A percentile compares a stretch with the other conserved stretches of the same genome.
Conservation (phyloP, 2,329 filamentous ascomycete genomes). For the Orbilia brochopaga region DNA sequence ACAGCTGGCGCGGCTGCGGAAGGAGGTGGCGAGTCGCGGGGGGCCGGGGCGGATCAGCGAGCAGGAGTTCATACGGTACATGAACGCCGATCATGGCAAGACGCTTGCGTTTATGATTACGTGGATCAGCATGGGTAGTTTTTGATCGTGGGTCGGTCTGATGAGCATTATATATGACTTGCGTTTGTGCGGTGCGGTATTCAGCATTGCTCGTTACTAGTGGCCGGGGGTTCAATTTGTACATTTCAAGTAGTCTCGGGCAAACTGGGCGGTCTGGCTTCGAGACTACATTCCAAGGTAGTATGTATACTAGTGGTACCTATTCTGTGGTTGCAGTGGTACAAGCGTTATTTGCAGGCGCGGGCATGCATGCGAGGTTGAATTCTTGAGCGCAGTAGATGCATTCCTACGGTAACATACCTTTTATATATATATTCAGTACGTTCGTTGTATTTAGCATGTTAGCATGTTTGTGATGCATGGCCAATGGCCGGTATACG, state of each 20-base stretch:
- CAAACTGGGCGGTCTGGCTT: no score
- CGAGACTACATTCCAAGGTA: no score
- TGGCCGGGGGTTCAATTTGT: no score
- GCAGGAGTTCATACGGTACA: constrained; percentile 77
- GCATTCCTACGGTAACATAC: neutral
- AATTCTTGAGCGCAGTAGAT: neutral
- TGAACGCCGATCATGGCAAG: constrained; percentile 69
- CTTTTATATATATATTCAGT: neutral
- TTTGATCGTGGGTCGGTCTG: constrained; percentile 57
- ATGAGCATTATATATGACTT: neutral
- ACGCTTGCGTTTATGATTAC: constrained; percentile 80
- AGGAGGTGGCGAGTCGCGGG: constrained; percentile 72
- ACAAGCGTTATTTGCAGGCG: no score
- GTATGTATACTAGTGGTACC: no score
- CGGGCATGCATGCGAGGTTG: no score
- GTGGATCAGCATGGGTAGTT: constrained; percentile 81
- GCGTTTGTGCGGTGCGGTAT: neutral
- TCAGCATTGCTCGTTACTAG: no score
- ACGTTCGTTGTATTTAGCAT: neutral
- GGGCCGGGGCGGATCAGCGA: constrained; percentile 80
- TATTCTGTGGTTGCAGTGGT: no score
- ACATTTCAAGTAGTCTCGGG: no score
- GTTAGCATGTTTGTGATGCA: neutral
- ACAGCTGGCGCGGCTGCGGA: constrained; percentile 68
- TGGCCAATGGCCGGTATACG: no score